Conservation (phyloP, 2,329 filamentous ascomycete genomes). For the Fusarium dlaminii region DNA sequence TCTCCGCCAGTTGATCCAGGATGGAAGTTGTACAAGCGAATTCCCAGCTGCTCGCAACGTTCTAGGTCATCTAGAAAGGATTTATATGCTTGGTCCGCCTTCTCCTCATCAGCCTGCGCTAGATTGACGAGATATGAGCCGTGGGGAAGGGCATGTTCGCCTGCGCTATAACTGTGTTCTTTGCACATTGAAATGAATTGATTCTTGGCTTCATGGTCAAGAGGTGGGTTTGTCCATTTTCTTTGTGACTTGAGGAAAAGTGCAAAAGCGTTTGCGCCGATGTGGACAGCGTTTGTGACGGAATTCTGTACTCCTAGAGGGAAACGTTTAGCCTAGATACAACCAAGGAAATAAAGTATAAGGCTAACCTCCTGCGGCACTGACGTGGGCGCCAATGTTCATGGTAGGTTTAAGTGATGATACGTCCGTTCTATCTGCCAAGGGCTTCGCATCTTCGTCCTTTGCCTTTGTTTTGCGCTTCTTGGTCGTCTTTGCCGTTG, state of each 20-base stretch:
- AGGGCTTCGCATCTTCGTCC: slow-evolving; percentile 62
- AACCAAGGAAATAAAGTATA: background rate
- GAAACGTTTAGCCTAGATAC: slow-evolving; percentile 8
- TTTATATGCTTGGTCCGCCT: slow-evolving; percentile 85
- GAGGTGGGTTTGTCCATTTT: slow-evolving; percentile 88
- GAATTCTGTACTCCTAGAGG: slow-evolving; percentile 84
- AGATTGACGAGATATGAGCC: slow-evolving; percentile 97
- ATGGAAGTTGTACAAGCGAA: slow-evolving; percentile 97
- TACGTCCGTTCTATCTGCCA: slow-evolving; percentile 74
- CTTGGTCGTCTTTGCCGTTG: slow-evolving; percentile 48
- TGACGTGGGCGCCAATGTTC: slow-evolving; percentile 93
- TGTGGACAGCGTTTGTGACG: slow-evolving; percentile 78
- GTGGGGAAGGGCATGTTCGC: slow-evolving; percentile 83
- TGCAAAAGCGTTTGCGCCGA: slow-evolving; percentile 92
- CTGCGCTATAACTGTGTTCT: slow-evolving; percentile 75
- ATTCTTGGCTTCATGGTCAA: slow-evolving; percentile 72
- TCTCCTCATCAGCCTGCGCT: slow-evolving; percentile 81
- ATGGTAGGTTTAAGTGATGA: slow-evolving; percentile 73
- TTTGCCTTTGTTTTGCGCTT: slow-evolving; percentile 55
- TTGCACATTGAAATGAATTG: slow-evolving; percentile 76
- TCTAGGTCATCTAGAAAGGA: slow-evolving; percentile 88
- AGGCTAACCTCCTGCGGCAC: slow-evolving; percentile 80
- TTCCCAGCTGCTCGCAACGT: slow-evolving; percentile 86
- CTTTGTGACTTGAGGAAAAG: slow-evolving; percentile 96
- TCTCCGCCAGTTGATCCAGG: slow-evolving; percentile 83